These are phyloP conservation scores for Calonectria pseudoturangicola DNA, from an alignment of 2,329 filamentous ascomycete genomes.

Conservation along the genomic window DNA sequence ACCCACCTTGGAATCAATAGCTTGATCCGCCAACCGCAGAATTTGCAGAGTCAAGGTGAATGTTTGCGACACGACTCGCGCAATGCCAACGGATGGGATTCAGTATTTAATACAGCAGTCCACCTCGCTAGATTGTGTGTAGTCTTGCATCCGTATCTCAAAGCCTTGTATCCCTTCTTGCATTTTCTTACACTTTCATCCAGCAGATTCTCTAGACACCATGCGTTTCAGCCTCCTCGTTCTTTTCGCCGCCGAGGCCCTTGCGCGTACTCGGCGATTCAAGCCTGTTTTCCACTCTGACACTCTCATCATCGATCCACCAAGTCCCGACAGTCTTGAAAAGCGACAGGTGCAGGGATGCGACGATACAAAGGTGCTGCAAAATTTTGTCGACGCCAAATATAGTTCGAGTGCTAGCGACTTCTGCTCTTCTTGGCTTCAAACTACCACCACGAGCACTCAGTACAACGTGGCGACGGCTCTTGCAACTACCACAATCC, in stretches of 20 bases:
- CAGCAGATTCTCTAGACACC: background rate
- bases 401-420: background rate
- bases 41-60: too few relatives aligned
- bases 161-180: background rate
- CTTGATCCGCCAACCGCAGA: background rate
- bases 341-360: background rate
- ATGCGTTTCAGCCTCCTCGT: conserved; percentile 1
- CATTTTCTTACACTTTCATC: too few relatives aligned
- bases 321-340: background rate
- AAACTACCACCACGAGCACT: conserved; percentile 11
- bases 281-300: background rate
- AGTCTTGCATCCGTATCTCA: background rate
- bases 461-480: conserved; percentile 8
- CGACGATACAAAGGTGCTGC: background rate
- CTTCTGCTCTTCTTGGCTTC: conserved; percentile 13
- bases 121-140: too few relatives aligned
- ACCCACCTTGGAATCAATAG: background rate
- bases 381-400: background rate
- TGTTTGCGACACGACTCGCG: background rate
- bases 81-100: background rate
- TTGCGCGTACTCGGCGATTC: background rate
- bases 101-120: background rate
- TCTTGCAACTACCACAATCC: conserved; percentile 7
- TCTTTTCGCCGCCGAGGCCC: background rate
- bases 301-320: conserved; percentile 12